Evolutionary conservation across 345 rosid species (phyloP).

Genomic region (Heritiera littoralis): DNA sequence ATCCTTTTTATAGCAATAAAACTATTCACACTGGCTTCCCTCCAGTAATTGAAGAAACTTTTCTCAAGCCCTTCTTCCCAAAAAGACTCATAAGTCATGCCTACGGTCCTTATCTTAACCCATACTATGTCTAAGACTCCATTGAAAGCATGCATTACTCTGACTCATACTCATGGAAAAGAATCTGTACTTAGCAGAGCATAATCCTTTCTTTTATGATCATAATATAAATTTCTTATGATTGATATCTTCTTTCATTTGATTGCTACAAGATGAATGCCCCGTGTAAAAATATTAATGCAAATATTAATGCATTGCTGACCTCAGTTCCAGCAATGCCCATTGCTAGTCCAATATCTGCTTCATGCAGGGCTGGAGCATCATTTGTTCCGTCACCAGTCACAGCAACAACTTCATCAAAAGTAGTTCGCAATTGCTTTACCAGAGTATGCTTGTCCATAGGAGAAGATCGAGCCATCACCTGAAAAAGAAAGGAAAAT

Average conservation of each 20-base stretch:
- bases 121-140: not conserved
- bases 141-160: not conserved
- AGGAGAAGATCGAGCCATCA: constrained; percentile 97
- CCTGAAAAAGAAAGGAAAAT: constrained; percentile 46
- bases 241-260: not conserved
- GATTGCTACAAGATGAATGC: constrained; percentile 1
- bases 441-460: constrained; percentile 90
- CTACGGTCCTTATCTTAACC: not conserved
- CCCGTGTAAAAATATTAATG: not conserved
- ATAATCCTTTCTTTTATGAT: no score
- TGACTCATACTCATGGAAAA: not conserved
- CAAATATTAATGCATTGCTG: constrained; percentile 19
- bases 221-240: not conserved
- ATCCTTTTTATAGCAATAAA: no score
- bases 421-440: constrained; percentile 75
- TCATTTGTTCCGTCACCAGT: constrained; percentile 98
- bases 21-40: not conserved
- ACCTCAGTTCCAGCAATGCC: constrained; percentile 99
- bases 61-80: not conserved
- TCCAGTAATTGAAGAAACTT: not conserved
- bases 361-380: constrained; percentile 97
- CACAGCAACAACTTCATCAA: constrained; percentile 86
- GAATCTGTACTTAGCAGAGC: not conserved
- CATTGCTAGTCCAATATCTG: constrained; percentile 97
- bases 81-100: not conserved